A percentile compares a stretch with the other conserved stretches of the same genome.
These are phyloP conservation scores for Ziziphus jujuba DNA, from an alignment of 306 rosid species.

Conservation along the genomic window DNA sequence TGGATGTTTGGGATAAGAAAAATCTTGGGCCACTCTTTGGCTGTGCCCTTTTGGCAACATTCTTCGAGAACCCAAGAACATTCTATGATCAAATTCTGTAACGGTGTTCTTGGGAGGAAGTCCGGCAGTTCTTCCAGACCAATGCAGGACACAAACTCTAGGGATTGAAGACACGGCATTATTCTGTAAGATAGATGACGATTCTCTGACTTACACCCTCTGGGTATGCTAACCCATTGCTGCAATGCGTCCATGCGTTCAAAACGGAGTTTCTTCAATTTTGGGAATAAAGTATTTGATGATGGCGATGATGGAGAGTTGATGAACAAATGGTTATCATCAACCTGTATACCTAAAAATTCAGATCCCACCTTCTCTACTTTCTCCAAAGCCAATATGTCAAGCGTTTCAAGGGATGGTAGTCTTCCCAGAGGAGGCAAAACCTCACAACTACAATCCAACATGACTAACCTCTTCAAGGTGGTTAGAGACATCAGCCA, in stretches of 20 bases:
- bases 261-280: conserved; percentile 7
- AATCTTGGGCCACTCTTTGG: conserved; percentile 16
- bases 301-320: no score
- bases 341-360: neutral
- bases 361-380: neutral
- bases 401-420: conserved; percentile 3
- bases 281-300: neutral
- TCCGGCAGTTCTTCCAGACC: conserved; percentile 3
- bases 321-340: neutral
- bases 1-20: conserved; percentile 2
- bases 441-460: neutral
- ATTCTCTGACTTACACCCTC: neutral
- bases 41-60: neutral
- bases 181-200: neutral
- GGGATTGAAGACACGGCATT: conserved; percentile 10
- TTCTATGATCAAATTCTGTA: neutral
- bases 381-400: neutral
- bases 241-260: neutral
- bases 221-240: neutral
- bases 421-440: conserved; percentile 13
- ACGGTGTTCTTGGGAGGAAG: conserved; percentile 9
- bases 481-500: conserved; percentile 12
- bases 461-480: neutral
- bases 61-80: neutral
- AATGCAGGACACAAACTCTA: neutral